A percentile compares a stretch with the other conserved stretches of the same genome.
Evolutionary conservation across 1,284 basidiomycete species (phyloP).

Genomic region (Ceratobasidium sp.): DNA sequence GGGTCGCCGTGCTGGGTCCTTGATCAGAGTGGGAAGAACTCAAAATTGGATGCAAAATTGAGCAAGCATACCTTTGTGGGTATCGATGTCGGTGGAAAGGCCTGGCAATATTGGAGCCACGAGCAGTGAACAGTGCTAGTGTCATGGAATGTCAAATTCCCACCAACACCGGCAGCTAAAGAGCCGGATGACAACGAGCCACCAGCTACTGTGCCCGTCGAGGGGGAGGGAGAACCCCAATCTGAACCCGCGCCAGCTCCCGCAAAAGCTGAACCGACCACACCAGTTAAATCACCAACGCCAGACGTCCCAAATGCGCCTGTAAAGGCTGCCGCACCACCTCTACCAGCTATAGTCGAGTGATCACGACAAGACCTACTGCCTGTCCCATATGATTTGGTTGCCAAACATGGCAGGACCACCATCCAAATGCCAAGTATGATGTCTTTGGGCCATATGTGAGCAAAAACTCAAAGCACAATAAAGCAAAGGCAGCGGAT

Average conservation of each 20-base stretch:
- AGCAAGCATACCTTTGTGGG: neutral
- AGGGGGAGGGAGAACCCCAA: neutral
- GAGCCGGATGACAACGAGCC: neutral
- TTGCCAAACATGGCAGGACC: conserved; percentile 5
- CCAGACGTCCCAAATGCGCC: neutral
- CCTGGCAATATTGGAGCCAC: conserved; percentile 13
- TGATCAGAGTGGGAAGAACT: conserved; percentile 6
- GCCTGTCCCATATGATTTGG: neutral
- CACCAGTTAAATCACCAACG: conserved; percentile 1
- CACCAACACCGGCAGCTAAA: neutral
- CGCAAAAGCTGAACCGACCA: conserved; percentile 9
- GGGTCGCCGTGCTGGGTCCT: conserved; percentile 18
- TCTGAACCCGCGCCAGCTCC: conserved; percentile 3
- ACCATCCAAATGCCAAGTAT: neutral
- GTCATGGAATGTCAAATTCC: conserved; percentile 1
- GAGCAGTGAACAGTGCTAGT: neutral
- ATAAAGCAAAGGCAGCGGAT: conserved; percentile 4
- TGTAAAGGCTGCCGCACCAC: neutral
- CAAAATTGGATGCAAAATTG: conserved; percentile 32
- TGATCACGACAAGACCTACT: neutral
- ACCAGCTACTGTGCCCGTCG: neutral
- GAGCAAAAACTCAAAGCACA: neutral
- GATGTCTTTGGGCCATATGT: conserved; percentile 19
- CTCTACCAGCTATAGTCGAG: neutral
- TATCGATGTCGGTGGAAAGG: neutral